Evolutionary conservation across 1,139 yeast species (phyloP).

Genomic region (Magnusiomyces suaveolens): DNA sequence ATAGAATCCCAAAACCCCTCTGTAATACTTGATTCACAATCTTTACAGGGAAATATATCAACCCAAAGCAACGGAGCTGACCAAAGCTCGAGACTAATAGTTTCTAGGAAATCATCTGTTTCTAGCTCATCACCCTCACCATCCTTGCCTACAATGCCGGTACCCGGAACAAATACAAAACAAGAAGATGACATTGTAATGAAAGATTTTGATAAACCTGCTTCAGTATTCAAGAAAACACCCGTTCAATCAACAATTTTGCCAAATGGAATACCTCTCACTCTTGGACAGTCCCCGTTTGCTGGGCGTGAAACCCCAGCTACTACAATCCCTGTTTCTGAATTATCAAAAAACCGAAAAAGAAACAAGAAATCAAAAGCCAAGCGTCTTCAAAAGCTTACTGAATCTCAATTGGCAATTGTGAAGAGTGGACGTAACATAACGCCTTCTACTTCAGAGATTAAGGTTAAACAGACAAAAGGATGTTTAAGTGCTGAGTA

Average conservation of each 20-base stretch:
- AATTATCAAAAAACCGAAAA: not conserved
- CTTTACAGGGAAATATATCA: not conserved
- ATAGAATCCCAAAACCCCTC: not conserved
- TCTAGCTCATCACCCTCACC: not conserved
- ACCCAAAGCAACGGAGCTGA: not conserved
- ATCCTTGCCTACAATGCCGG: not conserved
- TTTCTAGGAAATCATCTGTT: not conserved
- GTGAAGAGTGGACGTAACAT: not conserved
- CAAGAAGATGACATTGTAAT: not conserved
- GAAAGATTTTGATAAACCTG: not conserved
- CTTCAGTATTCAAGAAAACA: not conserved
- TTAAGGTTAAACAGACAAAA: not conserved
- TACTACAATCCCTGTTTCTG: not conserved
- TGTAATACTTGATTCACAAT: not conserved
- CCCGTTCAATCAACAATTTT: not conserved
- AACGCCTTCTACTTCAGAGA: not conserved
- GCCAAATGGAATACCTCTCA: not conserved
- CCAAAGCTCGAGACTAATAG: not conserved
- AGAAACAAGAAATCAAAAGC: conserved; percentile 5
- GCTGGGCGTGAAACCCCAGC: not conserved
- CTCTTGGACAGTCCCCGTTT: not conserved
- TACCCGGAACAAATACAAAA: not conserved
- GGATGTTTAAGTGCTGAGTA: not conserved
- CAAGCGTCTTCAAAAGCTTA: conserved; percentile 6
- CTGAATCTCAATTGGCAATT: not conserved